Conservation (phyloP, 192 early-diverging fungal genomes). For the Ambispora gerdemannii region DNA sequence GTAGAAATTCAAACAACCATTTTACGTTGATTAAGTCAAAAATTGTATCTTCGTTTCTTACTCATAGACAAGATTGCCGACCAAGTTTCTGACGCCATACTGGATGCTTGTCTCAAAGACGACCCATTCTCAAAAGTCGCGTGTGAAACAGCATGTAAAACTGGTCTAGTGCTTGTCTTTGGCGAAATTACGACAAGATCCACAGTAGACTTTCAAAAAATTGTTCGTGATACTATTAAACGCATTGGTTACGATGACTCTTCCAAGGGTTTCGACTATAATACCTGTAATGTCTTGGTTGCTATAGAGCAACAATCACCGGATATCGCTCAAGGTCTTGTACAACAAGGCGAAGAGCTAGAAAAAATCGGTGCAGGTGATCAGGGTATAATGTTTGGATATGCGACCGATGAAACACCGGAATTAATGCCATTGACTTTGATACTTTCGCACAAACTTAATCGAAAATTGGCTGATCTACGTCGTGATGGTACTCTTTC, state of each 20-base stretch:
- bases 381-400: conserved; percentile 93
- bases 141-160: conserved; percentile 99
- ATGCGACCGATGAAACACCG: conserved; percentile 98
- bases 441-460: conserved; percentile 95
- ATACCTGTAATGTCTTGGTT: conserved; percentile 99
- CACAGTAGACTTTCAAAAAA: conserved; percentile 97
- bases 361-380: conserved; percentile 99
- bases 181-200: conserved; percentile 99
- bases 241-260: conserved; percentile 99
- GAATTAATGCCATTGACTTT: conserved; percentile 98
- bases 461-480: conserved; percentile 92
- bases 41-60: not conserved
- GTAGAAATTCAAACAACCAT: not conserved
- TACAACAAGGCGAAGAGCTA: conserved; percentile 85
- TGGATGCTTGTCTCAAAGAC: conserved; percentile 91
- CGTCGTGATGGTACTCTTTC: conserved; percentile 85
- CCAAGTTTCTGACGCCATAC: conserved; percentile 98
- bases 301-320: conserved; percentile 99
- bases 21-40: not conserved
- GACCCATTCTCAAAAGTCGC: conserved; percentile 98
- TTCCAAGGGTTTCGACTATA: conserved; percentile 99
- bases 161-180: conserved; percentile 99
- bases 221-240: conserved; percentile 98
- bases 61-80: conserved; percentile 96
- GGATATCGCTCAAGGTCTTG: conserved; percentile 97